Conservation (phyloP, 2,329 filamentous ascomycete genomes). For the Aspergillus sp. region DNA sequence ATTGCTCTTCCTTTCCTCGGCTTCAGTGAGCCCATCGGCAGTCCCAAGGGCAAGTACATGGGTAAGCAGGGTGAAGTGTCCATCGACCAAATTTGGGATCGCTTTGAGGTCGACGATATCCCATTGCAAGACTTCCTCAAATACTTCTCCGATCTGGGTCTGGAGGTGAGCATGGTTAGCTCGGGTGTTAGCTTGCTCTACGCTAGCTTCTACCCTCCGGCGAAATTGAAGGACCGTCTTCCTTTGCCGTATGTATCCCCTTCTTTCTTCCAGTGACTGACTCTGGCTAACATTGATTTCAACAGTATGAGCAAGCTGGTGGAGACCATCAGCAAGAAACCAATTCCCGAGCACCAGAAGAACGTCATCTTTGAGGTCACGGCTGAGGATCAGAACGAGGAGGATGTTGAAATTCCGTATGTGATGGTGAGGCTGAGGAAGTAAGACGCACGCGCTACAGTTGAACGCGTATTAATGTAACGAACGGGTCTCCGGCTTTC, state of each 20-base stretch:
- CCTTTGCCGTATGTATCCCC: conserved; percentile 54
- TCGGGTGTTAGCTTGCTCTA: conserved; percentile 95
- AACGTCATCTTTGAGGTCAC: conserved; percentile 96
- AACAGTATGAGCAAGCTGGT: conserved; percentile 78
- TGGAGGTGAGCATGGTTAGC: conserved; percentile 86
- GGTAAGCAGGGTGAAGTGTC: conserved; percentile 68
- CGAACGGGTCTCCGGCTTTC: conserved; percentile 1
- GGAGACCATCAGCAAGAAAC: conserved; percentile 84
- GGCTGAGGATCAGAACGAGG: conserved; percentile 76
- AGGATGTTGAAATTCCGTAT: conserved; percentile 96
- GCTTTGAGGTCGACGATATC: conserved; percentile 83
- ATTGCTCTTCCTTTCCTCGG: conserved; percentile 94
- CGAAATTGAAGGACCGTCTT: conserved; percentile 75
- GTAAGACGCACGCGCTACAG: conserved; percentile 4
- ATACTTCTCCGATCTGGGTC: conserved; percentile 70
- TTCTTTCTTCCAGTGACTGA: neutral
- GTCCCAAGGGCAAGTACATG: conserved; percentile 84
- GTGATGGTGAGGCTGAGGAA: conserved; percentile 74
- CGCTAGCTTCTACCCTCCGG: conserved; percentile 81
- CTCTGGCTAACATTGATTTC: conserved; percentile 20
- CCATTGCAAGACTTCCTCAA: conserved; percentile 78
- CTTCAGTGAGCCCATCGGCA: conserved; percentile 93
- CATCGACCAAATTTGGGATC: conserved; percentile 96
- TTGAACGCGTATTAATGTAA: neutral
- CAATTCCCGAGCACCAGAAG: conserved; percentile 83